A percentile compares a stretch with the other conserved stretches of the same genome.
These are phyloP conservation scores for Boletus eberwhitei DNA, from an alignment of 768 basidiomycete species.

Conservation along the genomic window DNA sequence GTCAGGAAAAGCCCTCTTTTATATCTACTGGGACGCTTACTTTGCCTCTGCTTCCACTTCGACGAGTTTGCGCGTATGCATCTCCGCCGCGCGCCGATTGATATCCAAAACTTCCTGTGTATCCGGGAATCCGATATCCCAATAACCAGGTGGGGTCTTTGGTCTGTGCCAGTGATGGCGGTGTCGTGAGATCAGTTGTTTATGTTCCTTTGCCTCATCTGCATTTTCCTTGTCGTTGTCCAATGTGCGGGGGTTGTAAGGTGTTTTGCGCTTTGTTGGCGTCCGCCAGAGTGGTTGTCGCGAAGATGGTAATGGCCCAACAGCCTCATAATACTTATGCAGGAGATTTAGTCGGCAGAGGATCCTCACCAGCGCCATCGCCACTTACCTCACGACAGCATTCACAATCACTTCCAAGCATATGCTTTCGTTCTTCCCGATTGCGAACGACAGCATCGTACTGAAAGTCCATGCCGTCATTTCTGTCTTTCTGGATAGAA, in stretches of 20 bases:
- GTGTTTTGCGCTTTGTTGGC: constrained; percentile 38
- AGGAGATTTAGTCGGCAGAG: background rate
- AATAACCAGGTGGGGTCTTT: constrained; percentile 82
- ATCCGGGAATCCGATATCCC: constrained; percentile 86
- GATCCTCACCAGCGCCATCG: background rate
- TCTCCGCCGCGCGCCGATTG: constrained; percentile 67
- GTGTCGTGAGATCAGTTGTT: constrained; percentile 69
- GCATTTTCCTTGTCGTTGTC: constrained; percentile 29
- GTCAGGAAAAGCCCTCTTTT: background rate
- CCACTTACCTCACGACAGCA: constrained; percentile 69
- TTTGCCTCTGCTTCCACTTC: constrained; percentile 58
- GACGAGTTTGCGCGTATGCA: constrained; percentile 63
- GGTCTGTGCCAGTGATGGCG: constrained; percentile 67
- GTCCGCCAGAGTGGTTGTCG: constrained; percentile 76
- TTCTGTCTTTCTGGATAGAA: constrained; percentile 61
- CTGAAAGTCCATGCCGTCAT: constrained; percentile 62
- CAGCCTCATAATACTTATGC: constrained; percentile 70
- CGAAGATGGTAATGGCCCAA: constrained; percentile 70
- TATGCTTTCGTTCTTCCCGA: constrained; percentile 55
- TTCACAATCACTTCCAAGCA: constrained; percentile 80
- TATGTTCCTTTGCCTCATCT: constrained; percentile 49
- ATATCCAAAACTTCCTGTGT: constrained; percentile 80
- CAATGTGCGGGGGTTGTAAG: background rate
- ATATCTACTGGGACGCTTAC: constrained; percentile 32
- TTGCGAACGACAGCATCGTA: constrained; percentile 76